Evolutionary conservation across 768 basidiomycete genomes (phyloP).

Genomic region (Peribolospora baueri): DNA sequence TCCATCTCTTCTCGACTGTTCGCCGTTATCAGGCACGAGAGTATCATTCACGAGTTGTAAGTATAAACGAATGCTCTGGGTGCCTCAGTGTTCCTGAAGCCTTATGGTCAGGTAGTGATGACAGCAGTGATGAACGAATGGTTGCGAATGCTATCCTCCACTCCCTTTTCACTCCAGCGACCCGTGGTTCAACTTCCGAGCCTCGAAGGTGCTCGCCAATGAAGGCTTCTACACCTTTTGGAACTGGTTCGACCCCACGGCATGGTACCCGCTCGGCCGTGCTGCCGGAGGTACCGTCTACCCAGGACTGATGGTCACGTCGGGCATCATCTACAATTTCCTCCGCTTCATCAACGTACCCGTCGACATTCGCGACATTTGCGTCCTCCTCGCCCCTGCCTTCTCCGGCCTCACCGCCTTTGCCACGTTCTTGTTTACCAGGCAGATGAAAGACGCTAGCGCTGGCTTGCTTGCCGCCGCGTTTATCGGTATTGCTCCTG

Average conservation of each 20-base stretch:
- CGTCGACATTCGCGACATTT: conserved; percentile 89
- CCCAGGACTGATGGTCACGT: conserved; percentile 93
- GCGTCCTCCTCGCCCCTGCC: conserved; percentile 86
- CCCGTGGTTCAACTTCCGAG: conserved; percentile 98
- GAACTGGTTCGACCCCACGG: conserved; percentile 99
- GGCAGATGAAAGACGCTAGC: conserved; percentile 36
- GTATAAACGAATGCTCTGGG: conserved; percentile 18
- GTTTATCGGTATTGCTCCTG: conserved; percentile 92
- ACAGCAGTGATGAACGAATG: background rate
- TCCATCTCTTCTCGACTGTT: conserved; percentile 83
- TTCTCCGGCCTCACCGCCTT: conserved; percentile 92
- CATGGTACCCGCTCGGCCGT: conserved; percentile 96
- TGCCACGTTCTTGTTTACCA: conserved; percentile 64
- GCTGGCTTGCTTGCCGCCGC: conserved; percentile 92
- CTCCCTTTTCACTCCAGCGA: conserved; percentile 30
- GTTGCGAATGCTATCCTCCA: background rate
- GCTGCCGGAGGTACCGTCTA: conserved; percentile 97
- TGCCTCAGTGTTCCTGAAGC: background rate
- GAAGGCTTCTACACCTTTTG: conserved; percentile 99
- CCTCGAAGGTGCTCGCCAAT: conserved; percentile 66
- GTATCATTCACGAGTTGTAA: conserved; percentile 97
- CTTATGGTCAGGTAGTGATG: background rate
- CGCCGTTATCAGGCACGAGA: conserved; percentile 93
- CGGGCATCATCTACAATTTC: conserved; percentile 82
- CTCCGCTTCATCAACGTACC: conserved; percentile 74